A percentile compares a stretch with the other conserved stretches of the same genome.
Conservation (phyloP, 108 stramenopile species). For the Schizochytrium sp. region DNA sequence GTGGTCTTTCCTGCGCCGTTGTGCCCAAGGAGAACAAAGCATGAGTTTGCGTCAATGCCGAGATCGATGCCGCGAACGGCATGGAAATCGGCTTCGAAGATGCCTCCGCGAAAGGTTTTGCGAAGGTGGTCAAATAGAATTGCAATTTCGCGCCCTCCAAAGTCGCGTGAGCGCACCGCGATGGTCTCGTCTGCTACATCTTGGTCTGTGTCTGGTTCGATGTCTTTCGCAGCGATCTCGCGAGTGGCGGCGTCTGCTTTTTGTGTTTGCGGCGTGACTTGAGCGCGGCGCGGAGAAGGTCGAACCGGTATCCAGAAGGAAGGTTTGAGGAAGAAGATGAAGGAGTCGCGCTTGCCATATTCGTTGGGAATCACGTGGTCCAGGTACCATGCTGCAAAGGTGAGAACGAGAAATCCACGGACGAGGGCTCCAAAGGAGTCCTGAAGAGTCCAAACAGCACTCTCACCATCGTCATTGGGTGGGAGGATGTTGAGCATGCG, state of each 20-base stretch:
- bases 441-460: background rate
- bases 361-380: constrained; percentile 41
- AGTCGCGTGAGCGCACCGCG: background rate
- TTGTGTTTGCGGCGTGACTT: too few species aligned
- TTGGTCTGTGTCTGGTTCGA: background rate
- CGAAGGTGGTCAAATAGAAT: background rate
- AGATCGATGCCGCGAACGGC: background rate
- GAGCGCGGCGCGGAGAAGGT: too few species aligned
- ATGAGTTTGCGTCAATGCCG: background rate
- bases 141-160: background rate
- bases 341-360: constrained; percentile 26
- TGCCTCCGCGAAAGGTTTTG: constrained; percentile 73
- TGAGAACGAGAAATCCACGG: background rate
- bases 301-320: background rate
- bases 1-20: constrained; percentile 50
- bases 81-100: constrained; percentile 24
- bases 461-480: background rate
- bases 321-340: background rate
- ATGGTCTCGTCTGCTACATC: background rate
- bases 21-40: constrained; percentile 52
- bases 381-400: constrained; percentile 42
- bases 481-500: background rate
- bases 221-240: background rate
- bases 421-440: background rate
- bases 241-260: too few species aligned